Conservation (phyloP, 257 asterid species). For the Jacaranda mimosifolia region DNA sequence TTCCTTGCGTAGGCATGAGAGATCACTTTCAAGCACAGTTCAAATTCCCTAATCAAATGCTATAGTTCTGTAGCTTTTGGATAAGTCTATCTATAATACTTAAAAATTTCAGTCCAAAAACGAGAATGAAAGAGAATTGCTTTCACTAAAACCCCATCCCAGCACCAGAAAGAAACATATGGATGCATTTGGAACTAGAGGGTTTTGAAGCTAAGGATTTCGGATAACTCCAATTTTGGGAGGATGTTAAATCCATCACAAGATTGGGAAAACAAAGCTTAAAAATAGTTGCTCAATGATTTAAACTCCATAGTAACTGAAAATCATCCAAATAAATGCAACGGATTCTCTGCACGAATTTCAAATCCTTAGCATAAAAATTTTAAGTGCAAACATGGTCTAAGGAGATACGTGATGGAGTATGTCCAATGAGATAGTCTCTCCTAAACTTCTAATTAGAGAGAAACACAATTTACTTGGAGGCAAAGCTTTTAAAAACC, state of each 20-base stretch:
- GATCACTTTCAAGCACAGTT: neutral
- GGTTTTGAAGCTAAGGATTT: neutral
- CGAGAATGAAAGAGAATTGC: too few relatives aligned
- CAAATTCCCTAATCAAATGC: neutral
- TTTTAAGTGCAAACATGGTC: too few relatives aligned
- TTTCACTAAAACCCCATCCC: too few relatives aligned
- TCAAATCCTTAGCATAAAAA: neutral
- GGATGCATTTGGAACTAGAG: too few relatives aligned
- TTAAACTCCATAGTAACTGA: constrained; percentile 6
- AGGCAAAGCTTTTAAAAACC: neutral
- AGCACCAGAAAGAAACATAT: too few relatives aligned
- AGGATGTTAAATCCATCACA: neutral
- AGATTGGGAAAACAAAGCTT: neutral
- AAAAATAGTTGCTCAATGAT: neutral
- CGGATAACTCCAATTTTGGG: neutral
- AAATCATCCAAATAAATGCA: neutral
- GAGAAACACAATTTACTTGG: constrained; percentile 6
- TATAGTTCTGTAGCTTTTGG: neutral
- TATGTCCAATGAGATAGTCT: constrained; percentile 15
- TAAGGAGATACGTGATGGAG: neutral
- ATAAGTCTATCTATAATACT: neutral
- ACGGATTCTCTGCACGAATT: neutral
- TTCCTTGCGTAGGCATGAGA: neutral
- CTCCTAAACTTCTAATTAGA: constrained; percentile 16
- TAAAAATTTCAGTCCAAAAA: neutral